Percentiles rank a stretch among this genome's conserved stretches.
These are phyloP conservation scores for Saccharomycopsis javanensis DNA, from an alignment of 805 yeast genomes.

Conservation along the genomic window DNA sequence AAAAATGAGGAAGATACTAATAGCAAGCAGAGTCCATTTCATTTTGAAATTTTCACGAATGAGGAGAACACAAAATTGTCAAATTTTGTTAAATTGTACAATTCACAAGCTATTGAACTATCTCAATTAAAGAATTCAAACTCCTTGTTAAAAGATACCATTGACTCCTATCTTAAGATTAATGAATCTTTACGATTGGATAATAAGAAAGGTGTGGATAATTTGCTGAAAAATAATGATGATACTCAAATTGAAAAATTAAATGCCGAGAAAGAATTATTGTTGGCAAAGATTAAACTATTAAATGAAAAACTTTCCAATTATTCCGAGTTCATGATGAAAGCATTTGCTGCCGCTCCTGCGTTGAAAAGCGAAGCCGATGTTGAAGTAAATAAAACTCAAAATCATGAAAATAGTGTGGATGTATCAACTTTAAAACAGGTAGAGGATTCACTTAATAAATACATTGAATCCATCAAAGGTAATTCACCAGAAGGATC, in stretches of 20 bases:
- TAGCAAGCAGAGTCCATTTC: neutral
- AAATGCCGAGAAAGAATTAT: slow-evolving; percentile 45
- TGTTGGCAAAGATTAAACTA: slow-evolving; percentile 45
- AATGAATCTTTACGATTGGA: neutral
- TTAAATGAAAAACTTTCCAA: slow-evolving; percentile 16
- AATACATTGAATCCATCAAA: neutral
- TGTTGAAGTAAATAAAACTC: neutral
- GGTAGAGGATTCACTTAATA: neutral
- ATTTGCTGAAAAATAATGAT: slow-evolving; percentile 25
- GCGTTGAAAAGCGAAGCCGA: neutral
- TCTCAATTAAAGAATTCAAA: slow-evolving; percentile 20
- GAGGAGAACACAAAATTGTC: neutral
- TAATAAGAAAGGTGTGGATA: too few relatives aligned
- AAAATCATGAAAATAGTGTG: neutral
- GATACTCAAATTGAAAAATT: slow-evolving; percentile 45
- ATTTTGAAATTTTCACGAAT: neutral
- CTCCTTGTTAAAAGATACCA: slow-evolving; percentile 23
- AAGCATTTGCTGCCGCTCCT: slow-evolving; percentile 20
- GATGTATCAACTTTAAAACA: neutral
- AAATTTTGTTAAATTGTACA: neutral
- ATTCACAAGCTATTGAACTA: neutral
- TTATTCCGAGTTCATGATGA: slow-evolving; percentile 24
- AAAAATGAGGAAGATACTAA: neutral
- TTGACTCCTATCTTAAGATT: slow-evolving; percentile 23
- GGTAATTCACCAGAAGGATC: neutral